Evolutionary conservation across 2,329 filamentous ascomycete genomes (phyloP).

Genomic region (Aspergillus udagawae): DNA sequence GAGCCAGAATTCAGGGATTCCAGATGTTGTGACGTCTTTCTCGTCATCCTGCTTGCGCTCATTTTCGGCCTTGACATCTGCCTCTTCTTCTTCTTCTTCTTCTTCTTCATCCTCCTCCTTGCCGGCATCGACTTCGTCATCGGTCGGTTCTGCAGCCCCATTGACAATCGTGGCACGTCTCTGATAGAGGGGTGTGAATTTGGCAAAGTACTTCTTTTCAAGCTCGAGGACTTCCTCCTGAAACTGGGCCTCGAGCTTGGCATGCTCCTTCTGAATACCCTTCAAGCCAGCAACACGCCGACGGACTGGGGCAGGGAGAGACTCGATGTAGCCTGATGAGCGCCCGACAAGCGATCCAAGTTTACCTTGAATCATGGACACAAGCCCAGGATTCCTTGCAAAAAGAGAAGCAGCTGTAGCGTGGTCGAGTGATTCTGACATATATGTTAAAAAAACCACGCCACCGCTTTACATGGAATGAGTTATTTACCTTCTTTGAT

Average conservation of each 20-base stretch:
- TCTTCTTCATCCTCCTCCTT: constrained; percentile 74
- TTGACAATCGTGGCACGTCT: constrained; percentile 93
- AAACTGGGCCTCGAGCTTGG: constrained; percentile 96
- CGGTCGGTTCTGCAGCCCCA: constrained; percentile 77
- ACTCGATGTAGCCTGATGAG: constrained; percentile 97
- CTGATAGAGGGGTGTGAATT: constrained; percentile 96
- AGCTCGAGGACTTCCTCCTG: constrained; percentile 97
- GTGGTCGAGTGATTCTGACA: constrained; percentile 81
- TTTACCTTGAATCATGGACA: constrained; percentile 97
- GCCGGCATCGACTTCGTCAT: constrained; percentile 80
- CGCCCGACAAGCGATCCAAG: constrained; percentile 88
- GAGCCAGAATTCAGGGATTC: constrained; percentile 98
- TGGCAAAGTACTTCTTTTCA: constrained; percentile 99
- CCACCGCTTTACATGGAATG: background rate
- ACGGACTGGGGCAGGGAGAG: constrained; percentile 81
- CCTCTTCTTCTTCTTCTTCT: constrained; percentile 40
- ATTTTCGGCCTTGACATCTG: constrained; percentile 58
- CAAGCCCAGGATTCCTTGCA: constrained; percentile 88
- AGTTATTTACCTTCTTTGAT: constrained; percentile 86
- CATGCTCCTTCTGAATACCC: constrained; percentile 97
- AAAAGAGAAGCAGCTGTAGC: constrained; percentile 86
- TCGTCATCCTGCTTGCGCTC: constrained; percentile 45
- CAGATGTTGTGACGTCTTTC: constrained; percentile 54
- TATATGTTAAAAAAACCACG: constrained; percentile 16
- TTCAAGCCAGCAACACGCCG: constrained; percentile 92